phyloP scores from a whole-genome alignment of 495 filamentous ascomycete species.

The Diplogelasinospora grovesii region DNA sequence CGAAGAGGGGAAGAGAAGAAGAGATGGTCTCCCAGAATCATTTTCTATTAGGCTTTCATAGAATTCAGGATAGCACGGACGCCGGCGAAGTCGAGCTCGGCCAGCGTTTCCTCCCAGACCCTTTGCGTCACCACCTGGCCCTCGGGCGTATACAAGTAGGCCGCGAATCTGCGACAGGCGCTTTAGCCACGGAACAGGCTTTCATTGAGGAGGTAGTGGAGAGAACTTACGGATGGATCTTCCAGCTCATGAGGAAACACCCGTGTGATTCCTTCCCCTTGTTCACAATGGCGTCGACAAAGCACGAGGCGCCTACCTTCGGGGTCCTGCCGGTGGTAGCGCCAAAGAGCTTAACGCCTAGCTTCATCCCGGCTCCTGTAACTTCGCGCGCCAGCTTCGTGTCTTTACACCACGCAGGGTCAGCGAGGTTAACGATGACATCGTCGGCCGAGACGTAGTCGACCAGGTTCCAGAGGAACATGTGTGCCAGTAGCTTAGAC shows the following conservation, averaged over 20 bases:
- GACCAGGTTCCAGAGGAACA: conserved; percentile 37
- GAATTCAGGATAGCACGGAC: conserved; percentile 27
- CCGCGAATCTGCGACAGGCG: conserved; percentile 16
- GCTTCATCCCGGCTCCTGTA: conserved; percentile 5
- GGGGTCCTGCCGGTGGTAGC: conserved; percentile 22
- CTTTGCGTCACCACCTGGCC: conserved; percentile 29
- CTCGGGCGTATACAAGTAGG: conserved; percentile 27
- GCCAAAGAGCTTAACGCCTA: conserved; percentile 15
- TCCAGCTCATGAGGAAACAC: conserved; percentile 36
- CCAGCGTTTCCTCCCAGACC: conserved; percentile 40
- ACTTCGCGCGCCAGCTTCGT: conserved; percentile 33
- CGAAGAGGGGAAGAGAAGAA: too few species aligned
- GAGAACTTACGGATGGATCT: conserved; percentile 33
- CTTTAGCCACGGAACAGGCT: too few species aligned
- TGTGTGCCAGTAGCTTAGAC: conserved; percentile 36
- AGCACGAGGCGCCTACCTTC: conserved; percentile 29
- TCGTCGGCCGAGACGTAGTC: conserved; percentile 37
- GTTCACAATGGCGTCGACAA: conserved; percentile 33
- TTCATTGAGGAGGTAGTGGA: neutral
- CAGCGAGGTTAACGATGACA: conserved; percentile 42
- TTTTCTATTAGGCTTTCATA: too few species aligned
- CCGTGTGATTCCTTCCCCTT: conserved; percentile 41
- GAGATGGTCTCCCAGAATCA: too few species aligned
- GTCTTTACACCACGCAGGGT: conserved; percentile 39
- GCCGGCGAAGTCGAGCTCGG: conserved; percentile 35